Evolutionary conservation across 2,329 filamentous ascomycete species (phyloP).

Genomic region (Penicillium glabrum): DNA sequence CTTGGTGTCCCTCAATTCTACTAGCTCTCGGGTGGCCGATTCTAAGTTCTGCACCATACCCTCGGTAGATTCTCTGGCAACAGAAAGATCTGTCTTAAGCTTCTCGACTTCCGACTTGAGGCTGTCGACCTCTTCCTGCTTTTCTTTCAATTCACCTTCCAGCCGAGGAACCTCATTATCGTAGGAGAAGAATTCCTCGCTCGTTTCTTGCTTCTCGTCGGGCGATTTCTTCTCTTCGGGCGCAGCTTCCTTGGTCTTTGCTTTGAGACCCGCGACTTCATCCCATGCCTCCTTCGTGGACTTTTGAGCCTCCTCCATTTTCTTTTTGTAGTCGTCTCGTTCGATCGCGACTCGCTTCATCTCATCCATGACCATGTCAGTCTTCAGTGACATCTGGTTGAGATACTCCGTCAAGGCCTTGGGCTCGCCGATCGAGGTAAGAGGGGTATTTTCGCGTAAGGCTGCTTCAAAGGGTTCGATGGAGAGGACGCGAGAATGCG

Average conservation of each 20-base stretch:
- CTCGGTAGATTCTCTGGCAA: conserved; percentile 68
- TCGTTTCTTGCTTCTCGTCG: conserved; percentile 31
- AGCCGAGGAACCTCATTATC: conserved; percentile 82
- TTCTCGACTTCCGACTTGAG: conserved; percentile 68
- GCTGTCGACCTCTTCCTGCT: conserved; percentile 67
- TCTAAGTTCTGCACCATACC: conserved; percentile 67
- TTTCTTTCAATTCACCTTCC: conserved; percentile 71
- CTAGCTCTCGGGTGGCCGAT: conserved; percentile 64
- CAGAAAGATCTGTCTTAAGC: conserved; percentile 69
- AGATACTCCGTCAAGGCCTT: conserved; percentile 85
- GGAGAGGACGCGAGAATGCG: conserved; percentile 78
- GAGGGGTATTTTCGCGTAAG: conserved; percentile 86
- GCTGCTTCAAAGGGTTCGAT: conserved; percentile 94
- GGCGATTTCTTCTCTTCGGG: conserved; percentile 11
- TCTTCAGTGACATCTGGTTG: conserved; percentile 78
- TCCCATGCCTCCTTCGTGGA: conserved; percentile 62
- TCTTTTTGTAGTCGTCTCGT: conserved; percentile 76
- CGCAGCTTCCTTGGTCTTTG: conserved; percentile 23
- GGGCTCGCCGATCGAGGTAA: conserved; percentile 85
- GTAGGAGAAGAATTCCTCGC: conserved; percentile 86
- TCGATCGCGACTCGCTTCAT: conserved; percentile 82
- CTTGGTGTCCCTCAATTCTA: conserved; percentile 53
- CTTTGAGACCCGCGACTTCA: conserved; percentile 60
- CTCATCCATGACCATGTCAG: conserved; percentile 92
- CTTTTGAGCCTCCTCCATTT: conserved; percentile 67